Conservation (phyloP, 345 rosid species). For the Anastatica hierochuntica region DNA sequence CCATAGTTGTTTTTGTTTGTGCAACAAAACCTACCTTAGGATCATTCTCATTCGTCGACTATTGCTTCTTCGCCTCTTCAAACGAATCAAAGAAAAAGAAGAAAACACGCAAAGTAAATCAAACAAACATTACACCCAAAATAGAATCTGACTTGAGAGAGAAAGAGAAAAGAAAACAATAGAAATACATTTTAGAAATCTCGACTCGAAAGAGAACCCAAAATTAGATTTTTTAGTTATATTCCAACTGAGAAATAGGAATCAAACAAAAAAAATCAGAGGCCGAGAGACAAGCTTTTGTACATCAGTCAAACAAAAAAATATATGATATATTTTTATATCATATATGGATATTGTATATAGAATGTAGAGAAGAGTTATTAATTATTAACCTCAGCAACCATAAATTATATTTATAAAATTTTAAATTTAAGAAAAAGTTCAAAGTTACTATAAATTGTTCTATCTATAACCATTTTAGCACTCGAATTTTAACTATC, state of each 20-base stretch:
- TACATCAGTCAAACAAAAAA: conserved; percentile 26
- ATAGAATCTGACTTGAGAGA: not conserved
- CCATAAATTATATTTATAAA: too few species aligned
- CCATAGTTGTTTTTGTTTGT: not conserved
- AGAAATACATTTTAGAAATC: conserved; percentile 7
- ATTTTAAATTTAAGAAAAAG: too few species aligned
- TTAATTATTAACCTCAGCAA: too few species aligned
- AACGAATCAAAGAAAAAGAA: not conserved
- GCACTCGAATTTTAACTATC: too few species aligned
- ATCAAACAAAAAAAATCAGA: conserved; percentile 10
- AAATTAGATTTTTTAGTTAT: conserved; percentile 13
- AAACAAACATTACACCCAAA: conserved; percentile 1
- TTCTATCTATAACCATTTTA: too few species aligned
- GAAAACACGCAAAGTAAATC: not conserved
- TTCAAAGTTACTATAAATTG: too few species aligned
- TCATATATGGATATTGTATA: too few species aligned
- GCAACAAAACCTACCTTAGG: not conserved
- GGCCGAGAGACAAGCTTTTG: conserved; percentile 8
- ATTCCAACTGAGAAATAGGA: not conserved
- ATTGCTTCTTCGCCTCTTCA: conserved; percentile 45
- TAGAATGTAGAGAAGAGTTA: too few species aligned
- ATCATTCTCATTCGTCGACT: conserved; percentile 29
- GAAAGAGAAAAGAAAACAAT: not conserved
- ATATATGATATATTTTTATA: too few species aligned
- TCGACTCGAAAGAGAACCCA: conserved; percentile 5